Evolutionary conservation across 1,284 basidiomycete genomes (phyloP), one percentile per base, ranked within the genome.

Genomic region (Trichosporon coremiiforme): DNA sequence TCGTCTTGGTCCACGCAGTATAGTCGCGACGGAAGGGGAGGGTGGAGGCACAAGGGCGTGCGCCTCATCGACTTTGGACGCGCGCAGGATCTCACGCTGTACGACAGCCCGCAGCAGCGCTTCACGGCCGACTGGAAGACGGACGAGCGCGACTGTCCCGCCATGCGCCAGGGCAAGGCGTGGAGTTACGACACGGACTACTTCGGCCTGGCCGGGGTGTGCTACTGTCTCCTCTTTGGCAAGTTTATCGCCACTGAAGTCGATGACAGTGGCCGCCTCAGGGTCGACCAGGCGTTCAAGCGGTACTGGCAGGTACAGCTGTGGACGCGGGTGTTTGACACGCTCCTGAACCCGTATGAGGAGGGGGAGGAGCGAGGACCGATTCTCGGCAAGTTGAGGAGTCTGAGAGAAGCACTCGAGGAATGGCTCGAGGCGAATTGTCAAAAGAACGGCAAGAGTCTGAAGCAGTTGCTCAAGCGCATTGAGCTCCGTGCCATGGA

Each of bases 171-270:
- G 79, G 88, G 89, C 29, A 85, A 86, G 55, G 88, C 92, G 1
- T 99, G 95, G 94, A 95, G 90, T 65, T 98, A 89, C 84, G 91
- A 99, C 82, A 90, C 94, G 1, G 97, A 99, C 84, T 99, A 99
- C 84, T 94, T 90, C 79, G 97, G 97, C 17, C 87, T 98, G 20
- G 94, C 94, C 0, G 90, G 93, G 62, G 91, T 99, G 75, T 88
- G 94, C 36, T 96, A 95, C 84, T 97, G 94, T 85, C 89, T 99
- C 87, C 87, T 99, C 31, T 98, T 95, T 79, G 96, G 96, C 29
- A 93, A 93, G 83, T 97, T 98, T 85, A 94, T 98, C 80, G 90
- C 92, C 76, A 89, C 88, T 3, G 86, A 81, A 65, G 69, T 69
- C 5, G 74, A 75, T 15, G 63, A 71, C 6, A 57, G 45, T 12